Conservation (phyloP, 2,329 filamentous ascomycete species). For the Calonectria fujianensis region DNA sequence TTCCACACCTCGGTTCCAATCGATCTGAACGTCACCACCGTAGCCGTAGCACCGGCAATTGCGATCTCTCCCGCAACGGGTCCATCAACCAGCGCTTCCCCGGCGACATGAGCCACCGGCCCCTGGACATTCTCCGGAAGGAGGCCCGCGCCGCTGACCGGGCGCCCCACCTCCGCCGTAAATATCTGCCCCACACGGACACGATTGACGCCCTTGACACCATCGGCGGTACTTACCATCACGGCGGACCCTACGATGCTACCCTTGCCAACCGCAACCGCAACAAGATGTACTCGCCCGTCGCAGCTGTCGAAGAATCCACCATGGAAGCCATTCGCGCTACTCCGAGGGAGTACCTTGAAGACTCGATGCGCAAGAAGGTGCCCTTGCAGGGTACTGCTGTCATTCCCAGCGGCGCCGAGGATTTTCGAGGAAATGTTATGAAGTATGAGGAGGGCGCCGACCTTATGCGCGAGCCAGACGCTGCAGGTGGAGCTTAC, state of each 20-base stretch:
- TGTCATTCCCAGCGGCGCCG: slow-evolving; percentile 82
- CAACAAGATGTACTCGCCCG: slow-evolving; percentile 77
- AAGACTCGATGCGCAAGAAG: slow-evolving; percentile 83
- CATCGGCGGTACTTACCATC: slow-evolving; percentile 83
- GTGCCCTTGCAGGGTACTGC: slow-evolving; percentile 89
- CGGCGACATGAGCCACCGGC: slow-evolving; percentile 79
- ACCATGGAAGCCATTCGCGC: slow-evolving; percentile 87
- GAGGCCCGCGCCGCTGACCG: slow-evolving; percentile 80
- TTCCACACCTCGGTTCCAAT: slow-evolving; percentile 37
- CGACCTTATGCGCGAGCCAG: slow-evolving; percentile 86
- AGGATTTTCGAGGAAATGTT: slow-evolving; percentile 79
- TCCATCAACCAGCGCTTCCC: slow-evolving; percentile 69
- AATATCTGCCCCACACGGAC: slow-evolving; percentile 81
- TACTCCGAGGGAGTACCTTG: slow-evolving; percentile 85
- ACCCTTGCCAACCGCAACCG: slow-evolving; percentile 84
- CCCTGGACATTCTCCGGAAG: slow-evolving; percentile 79
- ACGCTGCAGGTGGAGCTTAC: slow-evolving; percentile 83
- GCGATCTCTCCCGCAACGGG: slow-evolving; percentile 41
- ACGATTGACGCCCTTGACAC: slow-evolving; percentile 87
- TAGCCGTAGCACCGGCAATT: slow-evolving; percentile 50
- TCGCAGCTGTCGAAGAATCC: slow-evolving; percentile 83
- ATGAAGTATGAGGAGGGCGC: slow-evolving; percentile 91
- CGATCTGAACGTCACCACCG: slow-evolving; percentile 45
- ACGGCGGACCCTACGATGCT: slow-evolving; percentile 93
- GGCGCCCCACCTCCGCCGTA: slow-evolving; percentile 79